A percentile compares a stretch with the other conserved stretches of the same genome.
These are phyloP conservation scores for Pleurotus salmoneostramineus DNA, from an alignment of 768 basidiomycete species.

Conservation along the genomic window DNA sequence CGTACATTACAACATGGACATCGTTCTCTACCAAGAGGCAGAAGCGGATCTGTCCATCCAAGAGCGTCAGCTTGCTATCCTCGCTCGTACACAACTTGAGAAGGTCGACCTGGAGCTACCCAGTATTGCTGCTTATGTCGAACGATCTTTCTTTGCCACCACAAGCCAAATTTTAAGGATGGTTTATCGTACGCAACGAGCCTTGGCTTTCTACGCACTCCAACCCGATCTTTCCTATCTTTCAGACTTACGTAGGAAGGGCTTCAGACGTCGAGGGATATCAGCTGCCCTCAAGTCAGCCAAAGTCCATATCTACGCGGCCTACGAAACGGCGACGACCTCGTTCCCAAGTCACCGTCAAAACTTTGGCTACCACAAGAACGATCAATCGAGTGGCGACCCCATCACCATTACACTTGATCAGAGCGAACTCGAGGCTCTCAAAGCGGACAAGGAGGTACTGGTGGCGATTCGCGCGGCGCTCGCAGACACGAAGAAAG, in stretches of 20 bases:
- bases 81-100: not conserved
- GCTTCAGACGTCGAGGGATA: not conserved
- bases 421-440: not conserved
- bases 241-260: not conserved
- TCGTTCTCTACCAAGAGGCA: not conserved
- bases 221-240: not conserved
- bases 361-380: not conserved
- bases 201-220: not conserved
- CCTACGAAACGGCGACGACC: not conserved
- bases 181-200: not conserved
- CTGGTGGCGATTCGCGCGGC: not conserved
- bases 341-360: not conserved
- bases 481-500: not conserved
- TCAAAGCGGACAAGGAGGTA: not conserved
- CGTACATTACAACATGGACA: not conserved
- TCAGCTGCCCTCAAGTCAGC: not conserved
- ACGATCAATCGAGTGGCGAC: not conserved
- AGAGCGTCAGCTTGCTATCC: not conserved
- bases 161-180: not conserved
- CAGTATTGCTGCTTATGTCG: not conserved
- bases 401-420: not conserved
- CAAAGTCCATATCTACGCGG: not conserved
- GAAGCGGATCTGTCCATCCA: not conserved
- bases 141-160: not conserved
- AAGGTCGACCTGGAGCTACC: not conserved